Evolutionary conservation across 805 yeast genomes (phyloP).

Genomic region (Cyberlindnera mississippiensis): DNA sequence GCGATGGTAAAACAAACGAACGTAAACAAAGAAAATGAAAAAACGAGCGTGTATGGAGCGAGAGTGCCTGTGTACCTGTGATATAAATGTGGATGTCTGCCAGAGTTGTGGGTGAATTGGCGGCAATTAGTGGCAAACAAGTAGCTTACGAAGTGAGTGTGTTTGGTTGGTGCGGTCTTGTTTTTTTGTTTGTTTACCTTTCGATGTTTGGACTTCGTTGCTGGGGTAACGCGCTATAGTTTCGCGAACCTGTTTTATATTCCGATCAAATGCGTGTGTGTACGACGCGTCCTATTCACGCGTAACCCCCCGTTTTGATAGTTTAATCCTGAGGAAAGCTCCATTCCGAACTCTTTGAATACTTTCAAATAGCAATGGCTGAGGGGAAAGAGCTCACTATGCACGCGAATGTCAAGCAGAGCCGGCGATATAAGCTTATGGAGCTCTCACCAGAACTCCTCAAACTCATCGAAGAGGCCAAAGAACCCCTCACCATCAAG

Average conservation of each 20-base stretch:
- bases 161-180: not conserved
- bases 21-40: not conserved
- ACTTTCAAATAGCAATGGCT: conserved; percentile 1
- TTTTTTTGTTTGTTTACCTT: conserved; percentile 8
- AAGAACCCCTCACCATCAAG: conserved; percentile 26
- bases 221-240: conserved; percentile 1
- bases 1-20: not conserved
- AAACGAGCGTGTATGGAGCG: not conserved
- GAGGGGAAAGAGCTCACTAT: conserved; percentile 2
- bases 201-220: conserved; percentile 1
- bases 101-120: not conserved
- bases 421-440: conserved; percentile 40
- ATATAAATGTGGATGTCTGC: not conserved
- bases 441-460: conserved; percentile 51
- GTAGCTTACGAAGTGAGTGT: not conserved
- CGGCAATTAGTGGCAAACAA: too few relatives aligned
- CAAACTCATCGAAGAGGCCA: conserved; percentile 30
- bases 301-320: not conserved
- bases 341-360: not conserved
- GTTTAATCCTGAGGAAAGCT: not conserved
- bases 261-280: not conserved
- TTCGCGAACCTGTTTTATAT: not conserved
- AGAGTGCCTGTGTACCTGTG: not conserved
- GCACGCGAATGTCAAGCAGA: conserved; percentile 27
- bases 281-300: not conserved